phyloP scores from a whole-genome alignment of 805 yeast species.

The Kuraishia borneana region DNA sequence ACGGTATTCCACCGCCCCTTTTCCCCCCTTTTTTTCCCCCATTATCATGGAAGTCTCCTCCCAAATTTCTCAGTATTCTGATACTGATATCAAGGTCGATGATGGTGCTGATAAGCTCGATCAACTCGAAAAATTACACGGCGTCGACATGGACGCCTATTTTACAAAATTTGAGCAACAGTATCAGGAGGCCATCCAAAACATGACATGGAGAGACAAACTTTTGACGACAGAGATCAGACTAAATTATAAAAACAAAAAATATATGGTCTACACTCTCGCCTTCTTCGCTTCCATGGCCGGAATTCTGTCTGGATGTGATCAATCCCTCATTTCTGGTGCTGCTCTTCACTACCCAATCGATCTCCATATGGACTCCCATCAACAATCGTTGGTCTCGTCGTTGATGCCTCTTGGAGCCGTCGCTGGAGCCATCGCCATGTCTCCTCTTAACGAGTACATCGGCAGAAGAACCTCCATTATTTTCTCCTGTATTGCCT shows the following conservation, averaged over 20 bases:
- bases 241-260: constrained; percentile 31
- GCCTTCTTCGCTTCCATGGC: constrained; percentile 53
- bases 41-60: not conserved
- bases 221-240: constrained; percentile 23
- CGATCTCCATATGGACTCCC: constrained; percentile 25
- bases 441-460: constrained; percentile 21
- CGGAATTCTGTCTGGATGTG: constrained; percentile 56
- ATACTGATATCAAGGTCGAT: constrained; percentile 11
- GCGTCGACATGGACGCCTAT: constrained; percentile 23
- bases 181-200: constrained; percentile 18
- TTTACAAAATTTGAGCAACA: constrained; percentile 21
- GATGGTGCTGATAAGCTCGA: constrained; percentile 16
- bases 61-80: not conserved
- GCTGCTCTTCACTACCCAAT: constrained; percentile 41
- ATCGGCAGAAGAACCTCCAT: constrained; percentile 45
- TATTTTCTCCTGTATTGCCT: constrained; percentile 44
- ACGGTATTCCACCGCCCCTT: not conserved
- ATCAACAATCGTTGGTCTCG: constrained; percentile 40
- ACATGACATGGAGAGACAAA: constrained; percentile 25
- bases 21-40: not conserved
- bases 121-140: constrained; percentile 14
- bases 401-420: constrained; percentile 65
- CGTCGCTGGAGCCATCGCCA: constrained; percentile 46
- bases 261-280: constrained; percentile 33
- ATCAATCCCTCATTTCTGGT: constrained; percentile 58